Evolutionary conservation across 2,329 filamentous ascomycete species (phyloP), one percentile per base, ranked within the genome.

Genomic region (Tolypocladium tropicale): DNA sequence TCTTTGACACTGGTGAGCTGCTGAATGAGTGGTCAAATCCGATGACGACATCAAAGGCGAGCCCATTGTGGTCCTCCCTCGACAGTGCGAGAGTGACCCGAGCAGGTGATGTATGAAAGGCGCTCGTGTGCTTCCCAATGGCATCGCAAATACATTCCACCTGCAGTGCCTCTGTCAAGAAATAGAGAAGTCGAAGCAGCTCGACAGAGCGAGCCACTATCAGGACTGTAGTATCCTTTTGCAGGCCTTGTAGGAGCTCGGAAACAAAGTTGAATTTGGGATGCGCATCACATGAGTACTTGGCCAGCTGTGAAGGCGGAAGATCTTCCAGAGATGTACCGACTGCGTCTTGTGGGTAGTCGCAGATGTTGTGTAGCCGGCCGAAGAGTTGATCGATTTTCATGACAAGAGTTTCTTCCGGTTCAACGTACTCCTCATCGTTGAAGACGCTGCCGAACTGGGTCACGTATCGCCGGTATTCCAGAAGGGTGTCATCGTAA

Each of bases 251-350:
- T 33, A 85, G 64, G 4, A 86, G 69, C 59, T 84, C 80, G 49
- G 74, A 77, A 6, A 85, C 62, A 60, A 86, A 86, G 34, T 75
- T 76, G 61, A 80, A 82, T 61, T 86, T 86, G 55, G 79, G 71
- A 65, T 83, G 85, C 11, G 80, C 77, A 54, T 77, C 77, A 55
- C 77, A 74, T 2, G 77, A 75, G 60, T 82, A 80, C 62, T 77
- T 83, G 61, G 77, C 76, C 54, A 75, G 70, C 25, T 77, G 72
- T 4, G 67, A 63, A 9, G 73, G 62, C 2, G 73, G 66, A 55
- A 81, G 58, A 4, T 62, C 60, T 28, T 70, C 68, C 14, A 74
- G 63, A 2, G 68, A 64, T 9, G 78, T 70, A n/a, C 75, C 75
- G 28, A 78, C 68, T 41, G 77, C 67, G 37, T 80, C 77, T 5